Evolutionary conservation across 163 green algal species (phyloP), one percentile per base, ranked within the genome.

Genomic region (Scenedesmus sp.): DNA sequence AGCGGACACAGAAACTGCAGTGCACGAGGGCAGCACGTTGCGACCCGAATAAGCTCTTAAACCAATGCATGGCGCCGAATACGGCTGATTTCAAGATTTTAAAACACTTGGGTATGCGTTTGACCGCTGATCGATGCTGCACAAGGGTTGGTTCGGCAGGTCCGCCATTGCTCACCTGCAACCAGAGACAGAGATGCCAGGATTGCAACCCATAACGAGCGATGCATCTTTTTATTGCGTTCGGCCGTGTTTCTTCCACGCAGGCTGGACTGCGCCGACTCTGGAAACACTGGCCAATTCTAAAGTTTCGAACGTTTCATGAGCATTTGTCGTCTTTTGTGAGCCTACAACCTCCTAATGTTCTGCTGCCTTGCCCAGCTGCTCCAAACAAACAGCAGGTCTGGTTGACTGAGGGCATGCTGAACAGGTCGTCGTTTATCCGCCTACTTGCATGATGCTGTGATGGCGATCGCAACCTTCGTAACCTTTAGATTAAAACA

Each of bases 1-100:
- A 20, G 59, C 83, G 23, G n/a, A 12, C 6, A 76, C 56, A 73
- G 26, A 74, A 76, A 88, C 83, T 88, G 83, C 83, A 88, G 57
- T 46, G 70, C 52, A 7, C 70, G 62, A 79, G 6, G 52, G 5
- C 70, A 79, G 70, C 70, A 79, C 66, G 23, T 79, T 79, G 23
- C 23, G 23, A 10, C 23, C 70, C 46, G 52, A 23, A 16, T 4
- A 20, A 79, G 70, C 70, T 13, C 23, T 54, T 0, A 4, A 20
- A 20, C 4, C 26, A 20, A 18, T 77, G 16, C 18, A 23, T 79
- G 70, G 23, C 23, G 70, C 1, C 5, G 23, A 52, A 5, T 13
- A 13, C 52, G 1, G 3, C 3, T 18, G 12, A 34, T 2, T 4
- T 15, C 5, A 13, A 46, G 23, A 79, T 16, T 46, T 20, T 16